Evolutionary conservation across 345 rosid genomes (phyloP).

Genomic region (Linum trigynum): DNA sequence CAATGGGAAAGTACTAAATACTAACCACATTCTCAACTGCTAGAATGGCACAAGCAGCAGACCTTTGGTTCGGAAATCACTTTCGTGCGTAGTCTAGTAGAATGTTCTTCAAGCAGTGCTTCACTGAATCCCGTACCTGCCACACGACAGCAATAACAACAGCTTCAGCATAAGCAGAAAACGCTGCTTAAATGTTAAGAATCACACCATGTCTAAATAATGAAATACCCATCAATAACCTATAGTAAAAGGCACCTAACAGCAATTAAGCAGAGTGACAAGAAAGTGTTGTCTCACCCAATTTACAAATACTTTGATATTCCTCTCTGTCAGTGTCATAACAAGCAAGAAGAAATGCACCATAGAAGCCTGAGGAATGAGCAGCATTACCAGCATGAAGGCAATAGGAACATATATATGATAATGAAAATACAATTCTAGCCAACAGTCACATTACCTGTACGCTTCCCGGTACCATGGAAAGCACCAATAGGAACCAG

Average conservation of each 20-base stretch:
- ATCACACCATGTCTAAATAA: not conserved
- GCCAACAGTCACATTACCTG: conserved; percentile 34
- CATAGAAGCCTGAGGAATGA: conserved; percentile 59
- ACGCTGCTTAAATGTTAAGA: too few species aligned
- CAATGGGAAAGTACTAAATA: not conserved
- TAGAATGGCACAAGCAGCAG: conserved; percentile 11
- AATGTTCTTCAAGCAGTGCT: conserved; percentile 70
- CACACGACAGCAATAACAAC: conserved; percentile 11
- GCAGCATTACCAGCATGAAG: conserved; percentile 13
- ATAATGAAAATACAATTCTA: not conserved
- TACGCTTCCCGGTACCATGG: conserved; percentile 94
- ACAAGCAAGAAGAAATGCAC: conserved; percentile 91
- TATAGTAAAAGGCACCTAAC: not conserved
- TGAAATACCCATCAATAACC: conserved; percentile 1
- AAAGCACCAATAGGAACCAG: conserved; percentile 94
- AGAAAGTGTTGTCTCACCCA: conserved; percentile 40
- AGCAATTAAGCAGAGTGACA: conserved; percentile 6
- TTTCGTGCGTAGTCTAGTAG: conserved; percentile 69
- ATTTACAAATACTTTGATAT: conserved; percentile 89
- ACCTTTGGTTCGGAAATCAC: conserved; percentile 78
- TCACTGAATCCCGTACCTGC: conserved; percentile 90
- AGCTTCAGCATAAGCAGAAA: not conserved
- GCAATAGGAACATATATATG: conserved; percentile 3
- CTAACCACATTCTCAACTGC: not conserved
- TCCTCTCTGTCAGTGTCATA: conserved; percentile 73